Percentiles rank a stretch among this genome's conserved stretches.
These are phyloP conservation scores for Meyerozyma guilliermondii DNA, from an alignment of 1,139 yeast species.

Conservation along the genomic window DNA sequence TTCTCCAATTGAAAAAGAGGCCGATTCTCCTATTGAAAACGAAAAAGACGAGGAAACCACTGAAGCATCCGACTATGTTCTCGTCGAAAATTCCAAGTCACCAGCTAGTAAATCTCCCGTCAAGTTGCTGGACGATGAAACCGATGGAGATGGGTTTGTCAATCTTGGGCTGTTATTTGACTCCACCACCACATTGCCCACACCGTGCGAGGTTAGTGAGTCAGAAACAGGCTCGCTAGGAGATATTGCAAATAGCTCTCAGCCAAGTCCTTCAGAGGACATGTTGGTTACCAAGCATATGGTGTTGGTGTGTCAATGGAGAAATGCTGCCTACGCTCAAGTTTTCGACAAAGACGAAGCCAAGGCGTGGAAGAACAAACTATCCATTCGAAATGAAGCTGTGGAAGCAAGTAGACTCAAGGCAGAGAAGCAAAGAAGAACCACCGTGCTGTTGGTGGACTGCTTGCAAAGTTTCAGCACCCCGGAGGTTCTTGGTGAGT, in stretches of 20 bases:
- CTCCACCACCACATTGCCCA: slow-evolving; percentile 18
- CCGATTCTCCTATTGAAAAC: slow-evolving; percentile 17
- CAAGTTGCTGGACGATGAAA: slow-evolving; percentile 15
- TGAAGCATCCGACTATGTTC: background rate
- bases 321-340: slow-evolving; percentile 36
- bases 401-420: slow-evolving; percentile 41
- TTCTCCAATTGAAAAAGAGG: slow-evolving; percentile 14
- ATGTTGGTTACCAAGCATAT: slow-evolving; percentile 31
- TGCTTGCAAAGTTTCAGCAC: slow-evolving; percentile 73
- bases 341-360: slow-evolving; percentile 45
- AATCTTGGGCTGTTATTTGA: slow-evolving; percentile 24
- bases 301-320: slow-evolving; percentile 74
- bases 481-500: slow-evolving; percentile 82
- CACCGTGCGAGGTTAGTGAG: slow-evolving; percentile 9
- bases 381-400: slow-evolving; percentile 46
- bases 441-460: slow-evolving; percentile 62
- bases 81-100: background rate
- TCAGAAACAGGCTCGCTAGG: slow-evolving; percentile 1
- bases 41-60: slow-evolving; percentile 5
- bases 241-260: background rate
- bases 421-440: slow-evolving; percentile 35
- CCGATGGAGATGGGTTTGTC: slow-evolving; percentile 15
- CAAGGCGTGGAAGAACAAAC: slow-evolving; percentile 53
- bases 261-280: slow-evolving; percentile 16
- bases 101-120: slow-evolving; percentile 3